These are phyloP conservation scores for Neurospora sp. DNA, from an alignment of 495 filamentous ascomycete species.

Conservation along the genomic window DNA sequence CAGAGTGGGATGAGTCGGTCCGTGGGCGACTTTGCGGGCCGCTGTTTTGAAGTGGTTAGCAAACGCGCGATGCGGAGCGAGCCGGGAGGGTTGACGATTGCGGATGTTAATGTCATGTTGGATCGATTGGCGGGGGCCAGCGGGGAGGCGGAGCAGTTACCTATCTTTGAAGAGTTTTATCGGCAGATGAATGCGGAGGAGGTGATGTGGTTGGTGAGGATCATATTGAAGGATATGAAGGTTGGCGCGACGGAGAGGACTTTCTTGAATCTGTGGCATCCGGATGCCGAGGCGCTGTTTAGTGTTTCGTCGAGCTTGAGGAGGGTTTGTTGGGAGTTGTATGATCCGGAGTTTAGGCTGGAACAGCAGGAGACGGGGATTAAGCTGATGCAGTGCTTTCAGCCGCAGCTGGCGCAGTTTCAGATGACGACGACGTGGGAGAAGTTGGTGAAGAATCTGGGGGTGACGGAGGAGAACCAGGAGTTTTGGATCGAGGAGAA, in stretches of 20 bases:
- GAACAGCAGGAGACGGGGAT: constrained; percentile 67
- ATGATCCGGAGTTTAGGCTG: constrained; percentile 63
- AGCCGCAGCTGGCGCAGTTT: constrained; percentile 92
- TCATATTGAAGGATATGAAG: constrained; percentile 94
- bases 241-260: constrained; percentile 95
- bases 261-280: constrained; percentile 84
- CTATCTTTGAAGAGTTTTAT: constrained; percentile 76
- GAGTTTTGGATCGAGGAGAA: constrained; percentile 98
- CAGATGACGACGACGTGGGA: constrained; percentile 74
- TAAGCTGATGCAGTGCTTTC: constrained; percentile 87
- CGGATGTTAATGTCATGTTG: constrained; percentile 78
- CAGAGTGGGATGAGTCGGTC: constrained; percentile 62
- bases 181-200: constrained; percentile 87
- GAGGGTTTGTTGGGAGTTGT: constrained; percentile 91
- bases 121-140: constrained; percentile 65
- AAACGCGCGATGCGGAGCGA: constrained; percentile 71
- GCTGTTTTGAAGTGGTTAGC: constrained; percentile 74
- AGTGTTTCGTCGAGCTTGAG: constrained; percentile 86
- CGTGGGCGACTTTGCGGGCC: constrained; percentile 84
- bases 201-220: constrained; percentile 86
- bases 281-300: constrained; percentile 81
- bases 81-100: constrained; percentile 70
- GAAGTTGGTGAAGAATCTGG: constrained; percentile 68
- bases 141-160: constrained; percentile 72
- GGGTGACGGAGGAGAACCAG: constrained; percentile 54